Evolutionary conservation across 441 rosid genomes (phyloP).

Genomic region (Bruguiera hainesii): DNA sequence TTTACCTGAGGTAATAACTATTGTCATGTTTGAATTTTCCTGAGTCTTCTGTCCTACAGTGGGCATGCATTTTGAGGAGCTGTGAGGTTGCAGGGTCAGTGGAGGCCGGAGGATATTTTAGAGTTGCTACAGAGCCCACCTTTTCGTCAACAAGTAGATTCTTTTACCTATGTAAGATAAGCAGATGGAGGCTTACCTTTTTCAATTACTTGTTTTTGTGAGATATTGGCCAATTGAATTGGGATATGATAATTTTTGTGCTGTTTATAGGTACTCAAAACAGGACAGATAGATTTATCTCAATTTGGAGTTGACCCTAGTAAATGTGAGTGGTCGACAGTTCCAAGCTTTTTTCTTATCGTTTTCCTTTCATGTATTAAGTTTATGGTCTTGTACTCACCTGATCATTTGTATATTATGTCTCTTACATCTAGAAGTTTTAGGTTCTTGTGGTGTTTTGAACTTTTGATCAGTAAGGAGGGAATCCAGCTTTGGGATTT

Average conservation of each 20-base stretch:
- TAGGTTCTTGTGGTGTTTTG: too few species aligned
- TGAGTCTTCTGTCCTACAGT: neutral
- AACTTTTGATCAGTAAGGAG: too few species aligned
- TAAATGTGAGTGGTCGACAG: constrained; percentile 58
- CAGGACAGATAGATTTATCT: constrained; percentile 91
- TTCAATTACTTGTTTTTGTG: constrained; percentile 10
- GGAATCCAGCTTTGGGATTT: too few species aligned
- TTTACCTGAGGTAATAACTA: constrained; percentile 73
- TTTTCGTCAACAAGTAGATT: constrained; percentile 95
- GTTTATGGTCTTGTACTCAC: neutral
- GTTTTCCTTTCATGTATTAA: neutral
- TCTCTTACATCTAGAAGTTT: too few species aligned
- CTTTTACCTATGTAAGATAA: constrained; percentile 92
- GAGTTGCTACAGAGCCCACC: constrained; percentile 93
- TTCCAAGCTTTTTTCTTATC: neutral
- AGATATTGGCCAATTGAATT: constrained; percentile 6
- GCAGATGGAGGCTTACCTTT: constrained; percentile 22
- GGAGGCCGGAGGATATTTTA: constrained; percentile 70
- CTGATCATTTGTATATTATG: neutral
- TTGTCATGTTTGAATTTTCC: constrained; percentile 12
- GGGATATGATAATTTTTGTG: constrained; percentile 15
- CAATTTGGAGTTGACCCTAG: constrained; percentile 92
- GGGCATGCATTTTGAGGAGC: constrained; percentile 9
- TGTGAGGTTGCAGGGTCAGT: constrained; percentile 56
- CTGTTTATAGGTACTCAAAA: constrained; percentile 69